Evolutionary conservation across 257 asterid species (phyloP).

Genomic region (Galeopsis tetrahit): DNA sequence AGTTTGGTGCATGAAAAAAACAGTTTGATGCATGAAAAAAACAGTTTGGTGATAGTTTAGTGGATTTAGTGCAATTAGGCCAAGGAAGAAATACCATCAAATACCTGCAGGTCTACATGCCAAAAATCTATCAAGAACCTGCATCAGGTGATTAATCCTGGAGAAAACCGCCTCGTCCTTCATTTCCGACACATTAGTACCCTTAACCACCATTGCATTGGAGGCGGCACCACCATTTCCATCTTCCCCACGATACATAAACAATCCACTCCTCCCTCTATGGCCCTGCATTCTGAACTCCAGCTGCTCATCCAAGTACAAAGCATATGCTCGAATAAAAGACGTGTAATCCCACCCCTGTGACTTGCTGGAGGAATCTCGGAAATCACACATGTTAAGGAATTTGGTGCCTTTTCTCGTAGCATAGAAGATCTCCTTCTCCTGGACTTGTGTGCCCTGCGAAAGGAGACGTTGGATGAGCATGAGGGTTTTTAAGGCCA

Average conservation of each 20-base stretch:
- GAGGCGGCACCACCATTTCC: not conserved
- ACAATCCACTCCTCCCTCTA: constrained; percentile 51
- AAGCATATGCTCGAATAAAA: constrained; percentile 68
- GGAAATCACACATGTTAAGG: constrained; percentile 77
- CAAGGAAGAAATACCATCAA: no score
- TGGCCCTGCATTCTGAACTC: constrained; percentile 68
- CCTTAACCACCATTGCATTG: constrained; percentile 34
- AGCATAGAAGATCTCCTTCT: constrained; percentile 73
- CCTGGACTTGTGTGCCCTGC: constrained; percentile 60
- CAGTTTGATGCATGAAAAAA: no score
- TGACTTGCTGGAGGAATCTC: constrained; percentile 52
- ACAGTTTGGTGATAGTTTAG: no score
- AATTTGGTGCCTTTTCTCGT: constrained; percentile 76
- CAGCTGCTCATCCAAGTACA: constrained; percentile 75
- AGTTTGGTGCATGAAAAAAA: no score
- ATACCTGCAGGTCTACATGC: constrained; percentile 82
- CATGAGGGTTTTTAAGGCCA: constrained; percentile 82
- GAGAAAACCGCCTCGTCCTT: constrained; percentile 52
- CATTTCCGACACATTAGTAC: constrained; percentile 64
- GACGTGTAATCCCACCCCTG: constrained; percentile 81
- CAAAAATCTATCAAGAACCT: constrained; percentile 72
- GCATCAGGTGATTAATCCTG: constrained; percentile 58
- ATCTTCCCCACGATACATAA: constrained; percentile 40
- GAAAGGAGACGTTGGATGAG: constrained; percentile 69
- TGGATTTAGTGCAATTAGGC: no score